Base-by-base conservation (phyloP, 108 stramenopile species). In the Skeletonema marinoi region DNA sequence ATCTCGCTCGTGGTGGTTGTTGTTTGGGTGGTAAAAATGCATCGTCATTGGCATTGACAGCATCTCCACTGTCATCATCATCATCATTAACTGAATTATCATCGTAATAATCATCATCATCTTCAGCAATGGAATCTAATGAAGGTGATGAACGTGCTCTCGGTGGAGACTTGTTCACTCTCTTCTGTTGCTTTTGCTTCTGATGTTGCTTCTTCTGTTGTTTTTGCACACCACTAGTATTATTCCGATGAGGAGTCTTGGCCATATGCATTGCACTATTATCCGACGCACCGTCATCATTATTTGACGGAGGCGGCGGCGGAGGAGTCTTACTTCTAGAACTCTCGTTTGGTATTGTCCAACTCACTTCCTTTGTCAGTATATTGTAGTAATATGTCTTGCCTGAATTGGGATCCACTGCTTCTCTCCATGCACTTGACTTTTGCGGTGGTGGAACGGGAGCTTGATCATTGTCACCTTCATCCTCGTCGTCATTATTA, bases 361-460 rank as follows among this genome's bases (percentile, higher is more conserved):
- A 91, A 39, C 50, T 71, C 3, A 77, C 67, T 12, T 77, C 61
- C n/a, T 78, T 74, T 10, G 70, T 79, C 48, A 44, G 36, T 38
- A 58, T 56, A 41, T 88, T 80, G 54, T 68, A 77, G 79, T 83
- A 90, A 63, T 90, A 90, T 0, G 46, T 32, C 29, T 74, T 31
- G 2, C 88, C 88, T 9, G 78, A 70, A 16, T 64, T 30, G 21
- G 70, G 29, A 75, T 93, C 90, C 0, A 77, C 17, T 21, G 77
- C 46, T 19, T 86, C 86, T 2, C 65, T 65, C 92, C 92, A 93
- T 14, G 16, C 16, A n/a, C 44, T 12, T 3, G 4, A 46, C 44
- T n/a, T 4, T 46, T 2, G 3, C n/a, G 14, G 44, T 16, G 42
- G 13, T 16, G 14, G 42, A 44, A 13, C 1, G 35, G 35, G 35